These are phyloP conservation scores for Ustilago bromivora DNA, from an alignment of 1,284 basidiomycete genomes.

Conservation along the genomic window DNA sequence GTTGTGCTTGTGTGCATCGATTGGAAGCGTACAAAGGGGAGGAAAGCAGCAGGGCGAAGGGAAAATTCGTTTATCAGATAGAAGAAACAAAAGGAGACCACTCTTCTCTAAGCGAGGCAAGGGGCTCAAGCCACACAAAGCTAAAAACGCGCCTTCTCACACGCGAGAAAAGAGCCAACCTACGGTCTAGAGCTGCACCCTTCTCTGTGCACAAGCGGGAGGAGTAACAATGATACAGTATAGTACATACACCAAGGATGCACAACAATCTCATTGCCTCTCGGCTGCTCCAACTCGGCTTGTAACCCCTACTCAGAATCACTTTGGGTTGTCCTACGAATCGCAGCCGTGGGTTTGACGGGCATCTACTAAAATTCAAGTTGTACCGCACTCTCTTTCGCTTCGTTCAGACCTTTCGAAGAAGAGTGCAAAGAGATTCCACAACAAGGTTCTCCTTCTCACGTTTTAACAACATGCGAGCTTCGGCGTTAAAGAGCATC, in stretches of 20 bases:
- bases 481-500: too few species aligned
- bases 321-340: too few species aligned
- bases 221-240: neutral
- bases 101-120: slow-evolving; percentile 8
- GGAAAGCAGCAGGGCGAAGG: neutral
- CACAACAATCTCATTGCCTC: slow-evolving; percentile 13
- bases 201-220: slow-evolving; percentile 6
- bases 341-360: slow-evolving; percentile 23
- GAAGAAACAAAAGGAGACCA: slow-evolving; percentile 12
- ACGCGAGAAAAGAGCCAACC: neutral
- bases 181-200: neutral
- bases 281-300: slow-evolving; percentile 4
- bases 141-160: neutral
- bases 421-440: too few species aligned
- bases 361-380: neutral
- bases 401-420: too few species aligned
- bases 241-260: too few species aligned
- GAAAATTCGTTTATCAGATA: slow-evolving; percentile 25
- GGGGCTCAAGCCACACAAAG: neutral
- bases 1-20: neutral
- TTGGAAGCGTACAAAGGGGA: neutral
- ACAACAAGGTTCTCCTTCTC: too few species aligned
- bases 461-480: too few species aligned
- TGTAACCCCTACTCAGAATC: slow-evolving; percentile 4
- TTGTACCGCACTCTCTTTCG: neutral